A percentile compares a stretch with the other conserved stretches of the same genome.
phyloP scores from a whole-genome alignment of 441 rosid species.

The Pelargonium cotyledonis region DNA sequence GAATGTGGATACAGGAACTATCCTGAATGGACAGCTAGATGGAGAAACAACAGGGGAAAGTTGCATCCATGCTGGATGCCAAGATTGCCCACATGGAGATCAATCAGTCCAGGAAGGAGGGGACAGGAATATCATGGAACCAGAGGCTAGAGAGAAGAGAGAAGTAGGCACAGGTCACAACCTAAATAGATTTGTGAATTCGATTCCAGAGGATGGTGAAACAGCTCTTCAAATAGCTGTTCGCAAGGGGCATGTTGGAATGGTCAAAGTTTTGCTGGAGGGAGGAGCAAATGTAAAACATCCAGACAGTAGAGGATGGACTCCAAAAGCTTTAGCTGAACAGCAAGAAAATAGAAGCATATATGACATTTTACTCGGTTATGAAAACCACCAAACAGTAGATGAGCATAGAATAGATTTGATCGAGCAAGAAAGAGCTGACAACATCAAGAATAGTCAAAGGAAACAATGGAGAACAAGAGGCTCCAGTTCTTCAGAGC shows the following conservation, averaged over 20 bases:
- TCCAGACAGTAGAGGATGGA: slow-evolving; percentile 44
- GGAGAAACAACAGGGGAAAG: slow-evolving; percentile 27
- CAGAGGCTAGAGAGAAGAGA: slow-evolving; percentile 25
- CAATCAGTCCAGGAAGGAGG: slow-evolving; percentile 26
- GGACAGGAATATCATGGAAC: slow-evolving; percentile 17
- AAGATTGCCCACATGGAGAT: slow-evolving; percentile 30
- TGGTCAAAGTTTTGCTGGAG: slow-evolving; percentile 48
- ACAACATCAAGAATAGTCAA: slow-evolving; percentile 21
- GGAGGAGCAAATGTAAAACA: slow-evolving; percentile 42
- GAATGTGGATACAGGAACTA: slow-evolving; percentile 20
- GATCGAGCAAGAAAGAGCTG: slow-evolving; percentile 28
- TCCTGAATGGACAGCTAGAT: slow-evolving; percentile 24
- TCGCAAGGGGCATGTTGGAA: slow-evolving; percentile 45
- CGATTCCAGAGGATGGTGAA: slow-evolving; percentile 35
- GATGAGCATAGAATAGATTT: slow-evolving; percentile 55
- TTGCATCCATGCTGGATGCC: slow-evolving; percentile 17
- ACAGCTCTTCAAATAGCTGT: slow-evolving; percentile 44
- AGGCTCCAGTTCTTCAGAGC: slow-evolving; percentile 21
- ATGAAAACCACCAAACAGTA: slow-evolving; percentile 33
- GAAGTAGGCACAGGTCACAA: slow-evolving; percentile 23
- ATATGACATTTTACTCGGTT: slow-evolving; percentile 38
- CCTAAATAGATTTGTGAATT: slow-evolving; percentile 21
- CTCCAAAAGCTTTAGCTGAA: slow-evolving; percentile 49
- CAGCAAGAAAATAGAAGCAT: slow-evolving; percentile 42
- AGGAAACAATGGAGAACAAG: slow-evolving; percentile 23